phyloP scores from a whole-genome alignment of 768 basidiomycete species.

The Agrocybe praecox region DNA sequence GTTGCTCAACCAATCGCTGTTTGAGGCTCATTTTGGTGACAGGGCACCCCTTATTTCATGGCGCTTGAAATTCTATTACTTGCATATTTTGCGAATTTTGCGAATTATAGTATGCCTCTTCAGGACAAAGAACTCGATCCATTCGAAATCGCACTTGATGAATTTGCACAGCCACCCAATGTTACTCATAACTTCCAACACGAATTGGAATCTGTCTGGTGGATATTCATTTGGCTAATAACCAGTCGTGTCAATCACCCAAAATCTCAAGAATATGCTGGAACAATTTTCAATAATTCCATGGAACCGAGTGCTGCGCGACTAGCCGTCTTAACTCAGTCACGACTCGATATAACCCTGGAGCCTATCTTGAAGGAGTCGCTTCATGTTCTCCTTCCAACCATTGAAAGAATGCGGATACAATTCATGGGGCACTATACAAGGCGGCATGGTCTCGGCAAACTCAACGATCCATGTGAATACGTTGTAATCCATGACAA shows the following conservation, averaged over 20 bases:
- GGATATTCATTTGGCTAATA: background rate
- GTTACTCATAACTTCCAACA: background rate
- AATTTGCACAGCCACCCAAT: background rate
- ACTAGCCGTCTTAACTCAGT: too few species aligned
- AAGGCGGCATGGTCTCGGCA: too few species aligned
- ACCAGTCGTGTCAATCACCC: background rate
- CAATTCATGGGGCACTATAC: too few species aligned
- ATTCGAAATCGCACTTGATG: background rate
- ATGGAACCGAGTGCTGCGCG: too few species aligned
- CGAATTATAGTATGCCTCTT: too few species aligned
- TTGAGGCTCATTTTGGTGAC: background rate
- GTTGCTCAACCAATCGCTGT: background rate
- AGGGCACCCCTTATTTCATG: slow-evolving; percentile 19
- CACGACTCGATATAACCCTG: too few species aligned
- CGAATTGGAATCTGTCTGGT: background rate
- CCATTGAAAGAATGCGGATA: too few species aligned
- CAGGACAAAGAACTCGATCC: background rate
- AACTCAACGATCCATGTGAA: too few species aligned
- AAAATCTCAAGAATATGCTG: background rate
- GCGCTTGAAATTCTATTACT: slow-evolving; percentile 8
- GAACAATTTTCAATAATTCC: background rate
- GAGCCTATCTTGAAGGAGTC: too few species aligned
- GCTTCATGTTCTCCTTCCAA: too few species aligned
- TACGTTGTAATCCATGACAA: too few species aligned
- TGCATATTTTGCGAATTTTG: background rate